Conservation (phyloP, 148 eudicot genomes). For the Camellia granthamiana region DNA sequence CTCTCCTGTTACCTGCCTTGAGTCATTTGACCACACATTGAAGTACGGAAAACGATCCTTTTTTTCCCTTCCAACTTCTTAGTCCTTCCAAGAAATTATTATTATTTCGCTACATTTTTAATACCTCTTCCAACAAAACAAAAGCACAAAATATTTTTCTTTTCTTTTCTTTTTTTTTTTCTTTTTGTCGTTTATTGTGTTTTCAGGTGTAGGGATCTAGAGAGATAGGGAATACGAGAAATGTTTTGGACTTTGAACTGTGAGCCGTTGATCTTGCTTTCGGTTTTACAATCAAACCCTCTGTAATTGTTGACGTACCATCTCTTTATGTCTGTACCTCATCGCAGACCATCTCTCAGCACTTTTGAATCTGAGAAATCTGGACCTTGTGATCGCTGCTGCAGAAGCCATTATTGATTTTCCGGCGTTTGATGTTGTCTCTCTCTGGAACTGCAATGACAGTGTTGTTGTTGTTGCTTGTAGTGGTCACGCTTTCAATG, state of each 20-base stretch:
- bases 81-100: background rate
- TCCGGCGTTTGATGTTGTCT: constrained; percentile 5
- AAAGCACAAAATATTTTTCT: background rate
- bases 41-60: background rate
- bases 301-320: background rate
- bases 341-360: background rate
- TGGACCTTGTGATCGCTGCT: background rate
- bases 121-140: background rate
- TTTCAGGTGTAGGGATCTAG: background rate
- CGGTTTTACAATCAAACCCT: background rate
- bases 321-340: background rate
- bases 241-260: background rate
- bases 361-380: background rate
- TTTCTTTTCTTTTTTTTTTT: background rate
- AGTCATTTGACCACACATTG: background rate
- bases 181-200: background rate
- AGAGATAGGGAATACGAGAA: background rate
- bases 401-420: background rate
- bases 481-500: constrained; percentile 2
- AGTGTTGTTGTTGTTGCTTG: background rate
- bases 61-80: background rate
- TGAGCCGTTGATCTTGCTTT: background rate
- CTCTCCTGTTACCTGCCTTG: background rate
- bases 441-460: background rate
- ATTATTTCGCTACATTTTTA: background rate